A percentile compares a stretch with the other conserved stretches of the same genome.
Evolutionary conservation across 2,329 filamentous ascomycete species (phyloP).

Genomic region (Diplodia mutila): DNA sequence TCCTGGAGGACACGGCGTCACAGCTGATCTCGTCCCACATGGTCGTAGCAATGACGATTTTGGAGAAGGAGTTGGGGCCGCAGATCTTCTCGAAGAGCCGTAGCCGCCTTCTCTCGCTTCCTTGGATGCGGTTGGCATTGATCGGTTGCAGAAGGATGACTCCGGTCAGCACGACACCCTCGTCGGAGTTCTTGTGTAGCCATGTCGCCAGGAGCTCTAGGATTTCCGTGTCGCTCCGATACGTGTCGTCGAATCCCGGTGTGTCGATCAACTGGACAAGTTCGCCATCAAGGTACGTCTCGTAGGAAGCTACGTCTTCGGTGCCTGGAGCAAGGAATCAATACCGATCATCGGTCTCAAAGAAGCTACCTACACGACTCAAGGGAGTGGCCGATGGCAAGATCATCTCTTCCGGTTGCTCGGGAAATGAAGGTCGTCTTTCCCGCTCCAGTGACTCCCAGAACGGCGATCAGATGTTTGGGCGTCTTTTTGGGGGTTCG

Average conservation of each 20-base stretch:
- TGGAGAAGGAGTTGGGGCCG: not conserved
- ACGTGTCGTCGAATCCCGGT: not conserved
- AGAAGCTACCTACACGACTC: not conserved
- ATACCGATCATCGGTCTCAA: no score
- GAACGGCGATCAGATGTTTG: not conserved
- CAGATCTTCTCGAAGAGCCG: not conserved
- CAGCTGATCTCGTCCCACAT: not conserved
- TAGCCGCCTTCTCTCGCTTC: not conserved
- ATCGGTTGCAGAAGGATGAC: not conserved
- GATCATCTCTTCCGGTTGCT: not conserved
- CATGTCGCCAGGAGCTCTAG: not conserved
- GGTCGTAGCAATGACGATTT: not conserved
- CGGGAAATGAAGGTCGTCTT: not conserved
- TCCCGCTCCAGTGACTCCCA: not conserved
- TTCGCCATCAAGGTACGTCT: not conserved
- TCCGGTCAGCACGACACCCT: not conserved
- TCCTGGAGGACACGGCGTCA: not conserved
- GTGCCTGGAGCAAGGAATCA: not conserved
- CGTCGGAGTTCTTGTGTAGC: not conserved
- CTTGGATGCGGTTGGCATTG: not conserved
- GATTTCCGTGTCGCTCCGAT: not conserved
- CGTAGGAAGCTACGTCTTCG: not conserved
- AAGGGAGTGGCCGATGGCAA: not conserved
- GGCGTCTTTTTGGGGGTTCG: conserved; percentile 30
- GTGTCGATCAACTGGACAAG: not conserved